Evolutionary conservation across 495 filamentous ascomycete genomes (phyloP), one percentile per base, ranked within the genome.

Genomic region (Acidiella bohemica): DNA sequence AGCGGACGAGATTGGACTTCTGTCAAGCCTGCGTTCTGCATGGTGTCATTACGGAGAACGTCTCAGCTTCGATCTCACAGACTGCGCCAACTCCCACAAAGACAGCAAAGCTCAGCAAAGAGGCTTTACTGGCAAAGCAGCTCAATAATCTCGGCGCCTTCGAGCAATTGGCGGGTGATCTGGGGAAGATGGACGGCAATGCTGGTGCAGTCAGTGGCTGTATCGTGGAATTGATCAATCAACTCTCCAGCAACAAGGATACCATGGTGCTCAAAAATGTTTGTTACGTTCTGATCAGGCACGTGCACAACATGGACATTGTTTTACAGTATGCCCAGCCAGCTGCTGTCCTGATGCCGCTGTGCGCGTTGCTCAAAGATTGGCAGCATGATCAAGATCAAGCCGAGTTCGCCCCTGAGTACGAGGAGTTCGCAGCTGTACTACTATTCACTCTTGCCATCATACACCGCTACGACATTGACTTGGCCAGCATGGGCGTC

Each of bases 311-410:
- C 2, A 51, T 96, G 14, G 90, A 96, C 63, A 78, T 92, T 7
- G 72, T 96, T 44, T 65, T 93, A 23, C 70, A 95, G 0, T 96
- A 94, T 60, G 75, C 82, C 29, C 81, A 74, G 37, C 70, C 84
- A 6, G 70, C 73, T 28, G 72, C 73, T 24, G 70, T 96, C 14
- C 59, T 96, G 2, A 76, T 84, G 39, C 87, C 90, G 13, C 63
- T 97, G 10, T 95, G 86, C 53, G 68, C 78, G 22, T 60, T 95
- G 7, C 63, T 97, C 7, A 85, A 96, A 59, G 75, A 75, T 32
- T 97, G 88, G 90, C 69, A 71, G 13, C 92, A 88, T 59, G 88
- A 95, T 44, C 88, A 93, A 47, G 88, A 95, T 39, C 84, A 93
- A 55, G 67, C 78, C 25, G 90, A 97, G 55, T 90, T 90, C 50